These are phyloP conservation scores for Geoglossum cookeanum DNA, from an alignment of 2,329 filamentous ascomycete genomes.

Conservation along the genomic window DNA sequence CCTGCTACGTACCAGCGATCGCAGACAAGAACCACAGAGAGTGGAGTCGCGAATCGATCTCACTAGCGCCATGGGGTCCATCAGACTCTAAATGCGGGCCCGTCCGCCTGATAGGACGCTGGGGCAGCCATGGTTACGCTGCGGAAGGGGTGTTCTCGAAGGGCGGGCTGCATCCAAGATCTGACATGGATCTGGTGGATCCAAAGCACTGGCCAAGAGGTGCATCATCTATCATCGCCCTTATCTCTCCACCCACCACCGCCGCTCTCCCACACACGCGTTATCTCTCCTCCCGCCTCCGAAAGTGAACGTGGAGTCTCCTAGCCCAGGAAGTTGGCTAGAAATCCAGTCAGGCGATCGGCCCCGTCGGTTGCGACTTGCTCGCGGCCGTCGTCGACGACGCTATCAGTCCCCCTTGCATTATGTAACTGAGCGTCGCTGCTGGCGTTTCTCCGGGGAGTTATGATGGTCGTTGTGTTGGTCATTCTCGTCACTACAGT, in stretches of 20 bases:
- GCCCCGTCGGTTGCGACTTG: neutral
- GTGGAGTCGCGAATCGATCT: neutral
- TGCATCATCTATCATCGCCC: neutral
- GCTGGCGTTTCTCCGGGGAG: neutral
- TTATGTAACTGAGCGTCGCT: neutral
- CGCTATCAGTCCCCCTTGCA: neutral
- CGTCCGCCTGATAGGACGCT: neutral
- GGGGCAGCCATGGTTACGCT: no score
- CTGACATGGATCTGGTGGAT: neutral
- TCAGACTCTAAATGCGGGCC: neutral
- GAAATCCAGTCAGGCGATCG: neutral
- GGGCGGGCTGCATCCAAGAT: neutral
- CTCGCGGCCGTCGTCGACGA: neutral
- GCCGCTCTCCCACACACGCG: neutral
- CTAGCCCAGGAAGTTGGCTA: neutral
- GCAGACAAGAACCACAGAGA: no score
- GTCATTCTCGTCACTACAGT: no score
- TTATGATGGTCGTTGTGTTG: neutral
- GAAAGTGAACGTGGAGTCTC: neutral
- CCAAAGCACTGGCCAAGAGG: neutral
- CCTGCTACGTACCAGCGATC: no score
- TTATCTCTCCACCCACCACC: neutral
- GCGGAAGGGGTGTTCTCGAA: no score
- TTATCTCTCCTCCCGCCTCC: neutral
- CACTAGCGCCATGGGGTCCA: neutral